Evolutionary conservation across 106 monocot species (phyloP), one percentile per base, ranked within the genome.

Genomic region (Dioscorea alata): DNA sequence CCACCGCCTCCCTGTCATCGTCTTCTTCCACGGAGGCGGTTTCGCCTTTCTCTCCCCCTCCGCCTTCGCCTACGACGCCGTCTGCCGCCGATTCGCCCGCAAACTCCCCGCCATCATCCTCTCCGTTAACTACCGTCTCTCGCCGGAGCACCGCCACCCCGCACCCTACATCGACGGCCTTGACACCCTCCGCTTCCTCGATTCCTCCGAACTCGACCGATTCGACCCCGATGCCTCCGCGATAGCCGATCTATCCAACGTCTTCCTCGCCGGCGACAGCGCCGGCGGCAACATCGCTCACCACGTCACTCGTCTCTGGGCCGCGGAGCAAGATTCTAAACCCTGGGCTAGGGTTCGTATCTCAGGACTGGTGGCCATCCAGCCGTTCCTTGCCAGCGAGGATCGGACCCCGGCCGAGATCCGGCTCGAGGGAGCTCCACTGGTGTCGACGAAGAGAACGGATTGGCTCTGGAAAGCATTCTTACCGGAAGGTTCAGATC

Each of bases 201-300:
- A 42, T 10, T 42, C 42, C 42, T 6, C 42, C 42, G 42, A 5
- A 8, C 42, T 80, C 50, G 52, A 75, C 49, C 12, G 42, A 42
- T 42, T 52, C 61, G 20, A 8, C 54, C 17, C 23, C 25, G 49
- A 50, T 23, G 24, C 33, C 62, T n/a, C 6, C 57, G 57, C 15
- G 56, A 9, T 13, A 18, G 73, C 65, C 19, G 74, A 83, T 34
- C 69, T 75, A 6, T 68, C 67, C 34, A 53, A 32, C 34, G 59
- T 53, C 62, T 79, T 83, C 68, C 18, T 83, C 4, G 66, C 54
- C 49, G 83, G 83, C 50, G 78, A 72, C 64, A 83, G 83, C 63
- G 67, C 79, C 69, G 79, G 84, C 31, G 84, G 59, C 1, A 84
- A 84, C 75, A 72, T 84, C 52, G 79, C 50, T 12, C 74, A 79